phyloP scores from a whole-genome alignment of 192 early-diverging fungal genomes.

The Piromyces finnis region DNA sequence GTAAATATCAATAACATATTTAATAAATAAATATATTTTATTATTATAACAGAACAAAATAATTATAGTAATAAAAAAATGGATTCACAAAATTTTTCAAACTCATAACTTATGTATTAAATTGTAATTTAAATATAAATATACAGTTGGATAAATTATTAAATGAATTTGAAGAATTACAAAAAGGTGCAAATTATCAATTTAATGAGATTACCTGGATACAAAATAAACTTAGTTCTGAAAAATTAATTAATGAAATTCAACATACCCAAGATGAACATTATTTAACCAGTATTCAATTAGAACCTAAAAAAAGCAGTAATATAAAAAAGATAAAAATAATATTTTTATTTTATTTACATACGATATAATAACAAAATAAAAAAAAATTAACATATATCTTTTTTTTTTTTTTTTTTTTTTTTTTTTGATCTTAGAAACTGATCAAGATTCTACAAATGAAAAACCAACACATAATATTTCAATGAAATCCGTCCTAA shows the following conservation, averaged over 20 bases:
- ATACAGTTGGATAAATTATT: neutral
- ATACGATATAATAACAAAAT: too few relatives aligned
- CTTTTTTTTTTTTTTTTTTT: too few relatives aligned
- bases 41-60: neutral
- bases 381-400: too few relatives aligned
- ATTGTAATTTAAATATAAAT: too few relatives aligned
- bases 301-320: neutral
- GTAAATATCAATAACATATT: neutral
- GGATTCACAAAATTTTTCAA: too few relatives aligned
- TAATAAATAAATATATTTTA: neutral
- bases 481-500: neutral
- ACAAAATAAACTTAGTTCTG: neutral
- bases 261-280: neutral
- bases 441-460: neutral
- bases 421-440: neutral
- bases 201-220: neutral
- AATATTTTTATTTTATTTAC: too few relatives aligned
- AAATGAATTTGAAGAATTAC: neutral
- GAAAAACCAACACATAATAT: neutral
- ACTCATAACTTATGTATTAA: too few relatives aligned
- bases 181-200: neutral
- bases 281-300: neutral
- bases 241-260: neutral
- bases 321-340: neutral
- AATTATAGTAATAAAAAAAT: too few relatives aligned